These are phyloP conservation scores for Thielaviopsis euricoi DNA, from an alignment of 2,329 filamentous ascomycete genomes.

Conservation along the genomic window DNA sequence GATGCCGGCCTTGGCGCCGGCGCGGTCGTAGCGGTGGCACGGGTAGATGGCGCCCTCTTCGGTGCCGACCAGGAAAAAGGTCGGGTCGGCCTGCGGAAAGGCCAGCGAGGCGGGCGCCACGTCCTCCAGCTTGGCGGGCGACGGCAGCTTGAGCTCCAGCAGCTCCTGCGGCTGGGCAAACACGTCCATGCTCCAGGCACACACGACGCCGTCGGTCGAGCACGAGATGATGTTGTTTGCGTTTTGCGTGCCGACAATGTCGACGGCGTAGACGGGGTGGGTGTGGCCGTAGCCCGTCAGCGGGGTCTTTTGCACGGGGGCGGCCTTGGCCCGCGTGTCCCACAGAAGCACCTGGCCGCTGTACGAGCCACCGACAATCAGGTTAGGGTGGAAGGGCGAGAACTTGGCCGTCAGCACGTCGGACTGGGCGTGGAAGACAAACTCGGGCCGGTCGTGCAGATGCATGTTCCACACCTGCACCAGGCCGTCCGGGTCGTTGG, in stretches of 20 bases:
- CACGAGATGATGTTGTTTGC: slow-evolving; percentile 97
- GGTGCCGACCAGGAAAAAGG: slow-evolving; percentile 91
- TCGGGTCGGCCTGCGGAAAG: slow-evolving; percentile 88
- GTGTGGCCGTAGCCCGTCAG: slow-evolving; percentile 90
- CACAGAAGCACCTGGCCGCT: slow-evolving; percentile 91
- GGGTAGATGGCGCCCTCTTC: slow-evolving; percentile 95
- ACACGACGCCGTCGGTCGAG: slow-evolving; percentile 91
- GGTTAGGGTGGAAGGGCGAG: slow-evolving; percentile 93
- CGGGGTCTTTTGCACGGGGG: slow-evolving; percentile 89
- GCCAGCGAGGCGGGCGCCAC: slow-evolving; percentile 87
- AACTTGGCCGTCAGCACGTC: slow-evolving; percentile 93
- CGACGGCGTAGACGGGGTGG: slow-evolving; percentile 87
- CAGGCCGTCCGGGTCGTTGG: slow-evolving; percentile 82
- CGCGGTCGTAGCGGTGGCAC: slow-evolving; percentile 92
- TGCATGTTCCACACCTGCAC: slow-evolving; percentile 96
- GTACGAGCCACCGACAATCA: slow-evolving; percentile 92
- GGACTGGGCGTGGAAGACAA: slow-evolving; percentile 89
- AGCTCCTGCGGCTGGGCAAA: slow-evolving; percentile 92
- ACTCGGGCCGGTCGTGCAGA: slow-evolving; percentile 85
- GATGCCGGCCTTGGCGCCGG: slow-evolving; percentile 89
- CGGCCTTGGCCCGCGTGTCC: slow-evolving; percentile 82
- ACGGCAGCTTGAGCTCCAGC: slow-evolving; percentile 71
- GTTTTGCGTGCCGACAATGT: slow-evolving; percentile 94
- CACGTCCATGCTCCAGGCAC: slow-evolving; percentile 96
- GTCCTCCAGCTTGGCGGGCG: slow-evolving; percentile 72